These are phyloP conservation scores for Bisporella sp. DNA, from an alignment of 2,329 filamentous ascomycete genomes.

Conservation along the genomic window DNA sequence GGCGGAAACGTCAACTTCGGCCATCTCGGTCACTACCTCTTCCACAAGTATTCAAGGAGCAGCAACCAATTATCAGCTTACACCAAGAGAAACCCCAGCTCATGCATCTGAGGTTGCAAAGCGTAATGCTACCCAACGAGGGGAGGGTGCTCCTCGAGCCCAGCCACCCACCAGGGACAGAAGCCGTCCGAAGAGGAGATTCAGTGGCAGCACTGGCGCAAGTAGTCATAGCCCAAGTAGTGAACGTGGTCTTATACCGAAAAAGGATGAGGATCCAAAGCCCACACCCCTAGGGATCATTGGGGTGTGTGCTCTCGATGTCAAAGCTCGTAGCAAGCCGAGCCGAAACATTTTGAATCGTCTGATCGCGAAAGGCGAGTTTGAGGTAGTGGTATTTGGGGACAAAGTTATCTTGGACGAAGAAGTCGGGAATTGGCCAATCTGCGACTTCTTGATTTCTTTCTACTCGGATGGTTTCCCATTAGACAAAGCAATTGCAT, in stretches of 20 bases:
- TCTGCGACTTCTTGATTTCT: slow-evolving; percentile 88
- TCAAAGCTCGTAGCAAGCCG: slow-evolving; percentile 94
- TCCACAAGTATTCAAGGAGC: slow-evolving; percentile 37
- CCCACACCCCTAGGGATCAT: slow-evolving; percentile 62
- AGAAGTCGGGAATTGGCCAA: slow-evolving; percentile 91
- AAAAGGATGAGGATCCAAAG: slow-evolving; percentile 55
- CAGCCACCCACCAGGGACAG: slow-evolving; percentile 50
- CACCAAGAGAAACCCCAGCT: slow-evolving; percentile 25
- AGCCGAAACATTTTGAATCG: slow-evolving; percentile 94
- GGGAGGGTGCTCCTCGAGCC: slow-evolving; percentile 25
- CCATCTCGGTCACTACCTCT: slow-evolving; percentile 47
- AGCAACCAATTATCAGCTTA: slow-evolving; percentile 39
- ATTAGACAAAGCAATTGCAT: slow-evolving; percentile 92
- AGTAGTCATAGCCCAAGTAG: slow-evolving; percentile 77
- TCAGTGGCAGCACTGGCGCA: slow-evolving; percentile 75
- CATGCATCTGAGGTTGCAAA: slow-evolving; percentile 25
- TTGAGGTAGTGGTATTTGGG: slow-evolving; percentile 95
- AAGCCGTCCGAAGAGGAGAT: slow-evolving; percentile 64
- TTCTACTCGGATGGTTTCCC: slow-evolving; percentile 99
- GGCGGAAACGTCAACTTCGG: slow-evolving; percentile 44
- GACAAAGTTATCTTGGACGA: slow-evolving; percentile 98
- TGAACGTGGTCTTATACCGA: slow-evolving; percentile 47
- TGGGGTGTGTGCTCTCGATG: slow-evolving; percentile 89
- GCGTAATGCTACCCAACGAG: slow-evolving; percentile 23
- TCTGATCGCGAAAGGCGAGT: slow-evolving; percentile 82